phyloP scores from a whole-genome alignment of 73 alveolate genomes.

The Blepharisma stoltei region DNA sequence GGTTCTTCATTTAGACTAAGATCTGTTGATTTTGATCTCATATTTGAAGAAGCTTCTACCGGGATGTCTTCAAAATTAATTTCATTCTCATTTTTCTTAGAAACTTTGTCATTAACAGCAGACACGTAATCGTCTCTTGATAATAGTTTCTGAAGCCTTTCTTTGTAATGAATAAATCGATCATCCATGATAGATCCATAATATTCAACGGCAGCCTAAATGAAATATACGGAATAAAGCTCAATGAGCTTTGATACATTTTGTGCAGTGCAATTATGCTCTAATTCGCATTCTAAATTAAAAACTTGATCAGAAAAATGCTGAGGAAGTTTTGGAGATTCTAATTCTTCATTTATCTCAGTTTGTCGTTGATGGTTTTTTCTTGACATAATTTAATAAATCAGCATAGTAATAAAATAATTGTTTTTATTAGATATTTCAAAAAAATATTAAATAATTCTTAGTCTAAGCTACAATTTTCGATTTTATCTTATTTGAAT shows the following conservation, averaged over 20 bases:
- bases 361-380: no score
- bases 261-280: not conserved
- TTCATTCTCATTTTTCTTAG: not conserved
- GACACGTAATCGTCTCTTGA: not conserved
- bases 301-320: conserved; percentile 8
- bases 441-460: no score
- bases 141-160: not conserved
- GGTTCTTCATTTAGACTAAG: not conserved
- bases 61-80: not conserved
- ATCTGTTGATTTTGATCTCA: not conserved
- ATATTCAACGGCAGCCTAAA: conserved; percentile 18
- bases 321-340: conserved; percentile 15
- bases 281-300: not conserved
- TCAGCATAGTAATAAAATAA: no score
- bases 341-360: no score
- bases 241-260: not conserved
- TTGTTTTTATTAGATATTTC: no score
- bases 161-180: conserved; percentile 19
- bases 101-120: not conserved
- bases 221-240: conserved; percentile 3
- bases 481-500: no score
- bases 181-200: not conserved
- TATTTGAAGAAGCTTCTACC: no score
- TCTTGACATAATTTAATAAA: no score
- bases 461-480: no score